Evolutionary conservation across 2,329 filamentous ascomycete genomes (phyloP).

Genomic region (Fusarium sp.): DNA sequence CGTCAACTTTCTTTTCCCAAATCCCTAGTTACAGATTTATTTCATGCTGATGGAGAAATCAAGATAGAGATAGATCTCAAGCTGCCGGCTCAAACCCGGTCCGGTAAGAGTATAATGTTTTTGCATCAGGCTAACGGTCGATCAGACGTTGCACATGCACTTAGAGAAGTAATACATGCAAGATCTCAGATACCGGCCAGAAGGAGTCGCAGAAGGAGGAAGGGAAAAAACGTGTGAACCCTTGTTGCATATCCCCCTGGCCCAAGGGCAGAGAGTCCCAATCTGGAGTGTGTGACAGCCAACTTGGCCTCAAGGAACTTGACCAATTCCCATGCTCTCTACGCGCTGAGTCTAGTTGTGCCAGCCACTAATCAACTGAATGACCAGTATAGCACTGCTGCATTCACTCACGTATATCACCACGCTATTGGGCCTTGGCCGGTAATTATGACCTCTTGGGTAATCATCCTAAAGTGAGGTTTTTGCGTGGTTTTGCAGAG

Average conservation of each 20-base stretch:
- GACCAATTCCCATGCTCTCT: constrained; percentile 40
- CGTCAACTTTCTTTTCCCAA: constrained; percentile 13
- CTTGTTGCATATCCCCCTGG: constrained; percentile 45
- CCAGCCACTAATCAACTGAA: constrained; percentile 37
- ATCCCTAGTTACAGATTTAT: neutral
- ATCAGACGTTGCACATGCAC: constrained; percentile 41
- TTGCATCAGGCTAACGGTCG: constrained; percentile 38
- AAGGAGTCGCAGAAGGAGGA: constrained; percentile 21
- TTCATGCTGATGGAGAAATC: constrained; percentile 7
- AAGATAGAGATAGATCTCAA: constrained; percentile 18
- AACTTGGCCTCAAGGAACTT: constrained; percentile 16
- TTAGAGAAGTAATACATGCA: constrained; percentile 19
- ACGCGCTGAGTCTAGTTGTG: constrained; percentile 42
- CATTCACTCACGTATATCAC: constrained; percentile 41
- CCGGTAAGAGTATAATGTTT: constrained; percentile 36
- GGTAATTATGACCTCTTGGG: constrained; percentile 15
- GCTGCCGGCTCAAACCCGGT: constrained; percentile 37
- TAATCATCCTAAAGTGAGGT: constrained; percentile 16
- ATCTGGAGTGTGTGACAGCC: constrained; percentile 26
- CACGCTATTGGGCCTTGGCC: constrained; percentile 42
- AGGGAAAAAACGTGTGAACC: constrained; percentile 32
- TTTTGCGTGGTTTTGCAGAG: constrained; percentile 18
- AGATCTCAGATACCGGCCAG: constrained; percentile 34
- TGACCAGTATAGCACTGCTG: constrained; percentile 30
- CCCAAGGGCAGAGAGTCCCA: constrained; percentile 25